phyloP scores from a whole-genome alignment of 495 filamentous ascomycete species.

The Oleoguttula mirabilis region DNA sequence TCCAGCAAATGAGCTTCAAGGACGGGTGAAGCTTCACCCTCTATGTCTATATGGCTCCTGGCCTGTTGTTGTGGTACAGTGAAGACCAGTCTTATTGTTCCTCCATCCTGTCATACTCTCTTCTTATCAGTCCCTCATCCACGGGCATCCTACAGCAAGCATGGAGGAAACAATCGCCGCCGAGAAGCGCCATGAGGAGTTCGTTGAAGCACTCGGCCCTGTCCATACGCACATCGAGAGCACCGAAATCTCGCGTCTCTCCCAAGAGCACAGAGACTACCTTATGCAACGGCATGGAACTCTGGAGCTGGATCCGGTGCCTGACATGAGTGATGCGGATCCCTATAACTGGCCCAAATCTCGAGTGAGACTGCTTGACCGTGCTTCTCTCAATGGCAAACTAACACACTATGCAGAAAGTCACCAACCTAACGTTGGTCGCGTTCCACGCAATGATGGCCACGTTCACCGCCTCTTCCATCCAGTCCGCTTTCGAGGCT shows the following conservation, averaged over 20 bases:
- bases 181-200: background rate
- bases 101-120: no score
- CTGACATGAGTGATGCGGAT: conserved; percentile 38
- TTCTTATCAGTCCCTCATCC: no score
- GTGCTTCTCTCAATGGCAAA: background rate
- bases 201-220: background rate
- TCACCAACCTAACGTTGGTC: conserved; percentile 40
- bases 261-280: conserved; percentile 37
- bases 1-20: no score
- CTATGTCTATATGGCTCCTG: no score
- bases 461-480: conserved; percentile 42
- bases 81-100: no score
- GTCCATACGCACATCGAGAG: conserved; percentile 15
- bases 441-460: conserved; percentile 45
- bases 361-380: conserved; percentile 2
- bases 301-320: conserved; percentile 41
- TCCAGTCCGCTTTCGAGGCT: conserved; percentile 41
- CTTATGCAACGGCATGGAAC: conserved; percentile 44
- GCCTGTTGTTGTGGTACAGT: no score
- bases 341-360: conserved; percentile 50
- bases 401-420: conserved; percentile 41
- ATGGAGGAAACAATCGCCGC: background rate
- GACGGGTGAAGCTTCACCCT: no score
- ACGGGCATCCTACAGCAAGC: no score
- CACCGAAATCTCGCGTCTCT: conserved; percentile 8